Conservation (phyloP, 495 filamentous ascomycete genomes). For the Rhypophila decipiens region DNA sequence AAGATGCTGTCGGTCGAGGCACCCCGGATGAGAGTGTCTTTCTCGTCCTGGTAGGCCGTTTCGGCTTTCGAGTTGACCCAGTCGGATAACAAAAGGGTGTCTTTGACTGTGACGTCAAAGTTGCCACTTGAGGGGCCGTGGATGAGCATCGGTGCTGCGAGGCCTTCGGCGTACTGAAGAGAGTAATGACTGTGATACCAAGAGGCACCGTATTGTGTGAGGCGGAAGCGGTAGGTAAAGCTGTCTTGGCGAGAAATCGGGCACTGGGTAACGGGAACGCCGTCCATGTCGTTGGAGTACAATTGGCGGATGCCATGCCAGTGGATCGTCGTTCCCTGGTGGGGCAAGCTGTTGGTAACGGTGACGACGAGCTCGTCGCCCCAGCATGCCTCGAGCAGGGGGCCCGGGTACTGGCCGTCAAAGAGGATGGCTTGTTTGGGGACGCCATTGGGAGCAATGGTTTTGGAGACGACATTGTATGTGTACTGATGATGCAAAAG, state of each 20-base stretch:
- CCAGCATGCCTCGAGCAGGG: constrained; percentile 52
- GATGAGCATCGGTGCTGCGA: constrained; percentile 30
- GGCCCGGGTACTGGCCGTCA: constrained; percentile 35
- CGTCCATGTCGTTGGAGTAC: constrained; percentile 24
- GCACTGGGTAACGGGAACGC: constrained; percentile 43
- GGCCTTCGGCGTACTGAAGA: constrained; percentile 33
- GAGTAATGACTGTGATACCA: constrained; percentile 52
- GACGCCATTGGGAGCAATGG: constrained; percentile 43
- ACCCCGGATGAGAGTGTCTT: constrained; percentile 24
- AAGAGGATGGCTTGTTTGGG: constrained; percentile 20
- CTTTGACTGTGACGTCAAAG: constrained; percentile 33
- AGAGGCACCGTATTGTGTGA: constrained; percentile 45
- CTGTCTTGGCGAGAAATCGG: constrained; percentile 36
- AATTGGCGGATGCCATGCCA: constrained; percentile 46
- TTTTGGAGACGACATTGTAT: constrained; percentile 18
- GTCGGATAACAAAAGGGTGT: constrained; percentile 21
- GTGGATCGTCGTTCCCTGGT: constrained; percentile 33
- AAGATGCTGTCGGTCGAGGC: constrained; percentile 20
- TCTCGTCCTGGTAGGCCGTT: constrained; percentile 17
- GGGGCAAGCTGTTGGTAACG: background rate
- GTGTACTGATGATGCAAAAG: constrained; percentile 8
- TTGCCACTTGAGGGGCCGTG: constrained; percentile 21
- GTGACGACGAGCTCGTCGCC: constrained; percentile 43
- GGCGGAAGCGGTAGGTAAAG: constrained; percentile 38
- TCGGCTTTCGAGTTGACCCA: constrained; percentile 16